phyloP scores from a whole-genome alignment of 345 rosid genomes.

The Schrenkiella parvula region DNA sequence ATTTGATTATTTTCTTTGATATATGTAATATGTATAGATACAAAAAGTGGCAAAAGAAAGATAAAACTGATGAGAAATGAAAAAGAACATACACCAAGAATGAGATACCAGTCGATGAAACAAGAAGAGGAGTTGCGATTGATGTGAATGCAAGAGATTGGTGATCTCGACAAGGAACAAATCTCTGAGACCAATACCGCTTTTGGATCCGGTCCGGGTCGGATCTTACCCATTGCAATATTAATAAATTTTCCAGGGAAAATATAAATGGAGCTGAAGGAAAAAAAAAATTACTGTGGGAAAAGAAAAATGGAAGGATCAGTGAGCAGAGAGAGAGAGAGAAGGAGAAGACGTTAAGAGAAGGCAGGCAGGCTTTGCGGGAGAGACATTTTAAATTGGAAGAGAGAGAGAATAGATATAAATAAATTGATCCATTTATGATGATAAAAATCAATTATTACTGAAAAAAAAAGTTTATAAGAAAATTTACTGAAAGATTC shows the following conservation, averaged over 20 bases:
- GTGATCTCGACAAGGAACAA: conserved; percentile 49
- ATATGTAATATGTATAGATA: background rate
- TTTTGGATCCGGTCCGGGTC: conserved; percentile 42
- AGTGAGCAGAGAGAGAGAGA: conserved; percentile 17
- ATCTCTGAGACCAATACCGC: conserved; percentile 56
- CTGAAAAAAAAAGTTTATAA: background rate
- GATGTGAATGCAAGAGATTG: conserved; percentile 53
- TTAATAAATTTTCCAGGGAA: background rate
- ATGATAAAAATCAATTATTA: background rate
- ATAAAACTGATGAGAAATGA: background rate
- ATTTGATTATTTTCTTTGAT: background rate
- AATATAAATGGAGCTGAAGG: background rate
- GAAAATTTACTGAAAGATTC: background rate
- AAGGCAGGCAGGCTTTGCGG: conserved; percentile 55
- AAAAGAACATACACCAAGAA: conserved; percentile 63
- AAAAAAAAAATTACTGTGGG: background rate
- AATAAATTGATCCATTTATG: background rate
- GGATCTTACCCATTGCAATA: conserved; percentile 44
- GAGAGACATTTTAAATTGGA: conserved; percentile 60
- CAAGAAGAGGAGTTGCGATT: conserved; percentile 24
- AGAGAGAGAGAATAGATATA: background rate
- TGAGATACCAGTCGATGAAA: conserved; percentile 89
- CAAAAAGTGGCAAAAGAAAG: background rate
- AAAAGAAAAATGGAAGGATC: background rate
- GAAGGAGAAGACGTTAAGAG: conserved; percentile 49